These are phyloP conservation scores for Exophiala sp. DNA, from an alignment of 2,329 filamentous ascomycete species.

Conservation along the genomic window DNA sequence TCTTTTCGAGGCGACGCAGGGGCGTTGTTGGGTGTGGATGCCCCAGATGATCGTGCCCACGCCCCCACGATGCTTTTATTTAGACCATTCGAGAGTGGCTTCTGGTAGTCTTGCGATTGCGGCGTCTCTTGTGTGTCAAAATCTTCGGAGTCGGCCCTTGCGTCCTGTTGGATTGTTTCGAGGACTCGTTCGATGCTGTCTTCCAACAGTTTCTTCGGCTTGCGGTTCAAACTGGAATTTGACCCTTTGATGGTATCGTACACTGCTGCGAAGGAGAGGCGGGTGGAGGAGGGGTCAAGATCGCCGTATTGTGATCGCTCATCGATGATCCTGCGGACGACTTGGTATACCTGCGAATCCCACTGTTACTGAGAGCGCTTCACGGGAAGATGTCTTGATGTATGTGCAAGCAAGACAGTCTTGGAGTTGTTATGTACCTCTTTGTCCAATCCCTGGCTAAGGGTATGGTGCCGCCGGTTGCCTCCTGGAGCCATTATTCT, in stretches of 20 bases:
- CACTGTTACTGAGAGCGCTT: neutral
- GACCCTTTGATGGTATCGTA: conserved; percentile 78
- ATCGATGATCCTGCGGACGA: conserved; percentile 70
- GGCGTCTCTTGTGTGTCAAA: conserved; percentile 34
- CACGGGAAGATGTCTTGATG: too few relatives aligned
- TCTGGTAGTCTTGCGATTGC: conserved; percentile 31
- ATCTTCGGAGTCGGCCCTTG: conserved; percentile 46
- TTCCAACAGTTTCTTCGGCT: conserved; percentile 74
- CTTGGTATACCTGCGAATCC: conserved; percentile 59
- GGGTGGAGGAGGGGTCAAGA: conserved; percentile 31
- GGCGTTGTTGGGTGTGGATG: conserved; percentile 21
- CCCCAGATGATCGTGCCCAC: conserved; percentile 41
- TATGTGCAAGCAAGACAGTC: neutral
- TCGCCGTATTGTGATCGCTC: conserved; percentile 52
- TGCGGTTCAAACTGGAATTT: conserved; percentile 77
- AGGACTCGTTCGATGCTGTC: conserved; percentile 80
- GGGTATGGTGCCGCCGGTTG: conserved; percentile 39
- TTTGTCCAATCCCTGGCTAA: conserved; percentile 56
- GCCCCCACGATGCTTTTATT: conserved; percentile 59
- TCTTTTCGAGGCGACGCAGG: conserved; percentile 14
- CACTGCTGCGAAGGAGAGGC: conserved; percentile 54
- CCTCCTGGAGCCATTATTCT: too few relatives aligned
- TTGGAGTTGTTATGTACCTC: conserved; percentile 43
- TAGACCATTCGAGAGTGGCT: conserved; percentile 50
- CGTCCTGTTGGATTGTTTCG: conserved; percentile 61